A percentile compares a stretch with the other conserved stretches of the same genome.
phyloP scores from a whole-genome alignment of 2,329 filamentous ascomycete genomes.

The Penicillium sp. region DNA sequence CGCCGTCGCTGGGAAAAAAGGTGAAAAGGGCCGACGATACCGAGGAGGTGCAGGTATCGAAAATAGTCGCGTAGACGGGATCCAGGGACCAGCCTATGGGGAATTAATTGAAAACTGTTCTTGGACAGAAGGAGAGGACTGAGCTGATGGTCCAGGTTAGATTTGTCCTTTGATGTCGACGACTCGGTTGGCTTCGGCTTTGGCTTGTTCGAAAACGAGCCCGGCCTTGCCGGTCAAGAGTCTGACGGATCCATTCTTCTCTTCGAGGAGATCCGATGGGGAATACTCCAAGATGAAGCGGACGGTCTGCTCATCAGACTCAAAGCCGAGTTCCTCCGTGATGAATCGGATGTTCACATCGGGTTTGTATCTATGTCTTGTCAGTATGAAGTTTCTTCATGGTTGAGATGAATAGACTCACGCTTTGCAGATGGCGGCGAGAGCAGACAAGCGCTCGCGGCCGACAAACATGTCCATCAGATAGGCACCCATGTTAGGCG shows the following conservation, averaged over 20 bases:
- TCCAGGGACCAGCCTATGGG: constrained; percentile 12
- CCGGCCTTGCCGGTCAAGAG: constrained; percentile 77
- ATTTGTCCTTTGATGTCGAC: constrained; percentile 99
- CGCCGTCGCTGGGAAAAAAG: constrained; percentile 42
- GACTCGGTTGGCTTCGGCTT: constrained; percentile 74
- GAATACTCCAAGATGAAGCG: constrained; percentile 86
- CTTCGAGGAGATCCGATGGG: constrained; percentile 75
- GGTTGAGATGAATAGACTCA: constrained; percentile 55
- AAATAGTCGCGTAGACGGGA: background rate
- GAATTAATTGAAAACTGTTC: constrained; percentile 13
- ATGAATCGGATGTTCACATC: constrained; percentile 88
- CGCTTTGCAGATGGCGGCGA: constrained; percentile 94
- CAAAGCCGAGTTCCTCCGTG: constrained; percentile 94
- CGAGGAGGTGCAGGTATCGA: constrained; percentile 10
- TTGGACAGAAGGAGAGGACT: constrained; percentile 4
- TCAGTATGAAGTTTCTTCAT: constrained; percentile 1
- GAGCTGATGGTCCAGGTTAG: constrained; percentile 26
- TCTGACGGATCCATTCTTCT: constrained; percentile 72
- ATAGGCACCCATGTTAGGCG: constrained; percentile 96
- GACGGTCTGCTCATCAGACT: constrained; percentile 85
- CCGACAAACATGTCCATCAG: constrained; percentile 99
- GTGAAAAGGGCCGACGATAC: constrained; percentile 56
- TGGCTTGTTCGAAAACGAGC: constrained; percentile 73
- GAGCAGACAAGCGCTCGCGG: constrained; percentile 85
- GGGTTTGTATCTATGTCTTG: constrained; percentile 78